A percentile compares a stretch with the other conserved stretches of the same genome.
phyloP scores from a whole-genome alignment of 352 stramenopile genomes.

The Pythium brachiatum region DNA sequence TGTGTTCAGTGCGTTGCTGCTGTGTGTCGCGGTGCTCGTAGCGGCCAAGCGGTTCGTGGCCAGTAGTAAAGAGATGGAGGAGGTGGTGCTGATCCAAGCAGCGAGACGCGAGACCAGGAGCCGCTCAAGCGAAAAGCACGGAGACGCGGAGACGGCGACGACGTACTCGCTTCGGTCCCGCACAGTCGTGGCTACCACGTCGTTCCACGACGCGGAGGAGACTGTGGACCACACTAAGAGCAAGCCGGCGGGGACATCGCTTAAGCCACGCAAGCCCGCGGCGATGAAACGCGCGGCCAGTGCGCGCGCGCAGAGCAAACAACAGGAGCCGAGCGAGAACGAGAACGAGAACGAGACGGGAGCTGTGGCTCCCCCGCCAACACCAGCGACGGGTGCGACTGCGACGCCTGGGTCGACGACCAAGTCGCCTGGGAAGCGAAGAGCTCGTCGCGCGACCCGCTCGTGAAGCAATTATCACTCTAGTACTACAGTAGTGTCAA shows the following conservation, averaged over 20 bases:
- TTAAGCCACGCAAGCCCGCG: neutral
- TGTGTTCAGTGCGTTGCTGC: neutral
- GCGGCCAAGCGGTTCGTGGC: slow-evolving; percentile 15
- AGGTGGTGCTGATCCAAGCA: neutral
- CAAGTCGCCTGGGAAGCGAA: neutral
- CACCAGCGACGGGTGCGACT: neutral
- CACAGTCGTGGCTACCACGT: neutral
- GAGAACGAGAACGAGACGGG: neutral
- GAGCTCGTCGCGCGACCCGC: neutral
- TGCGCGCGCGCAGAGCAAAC: neutral
- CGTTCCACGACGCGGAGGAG: slow-evolving; percentile 3
- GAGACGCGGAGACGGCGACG: neutral
- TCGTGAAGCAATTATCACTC: neutral
- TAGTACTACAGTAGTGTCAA: too few relatives aligned
- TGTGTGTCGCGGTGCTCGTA: slow-evolving; percentile 2
- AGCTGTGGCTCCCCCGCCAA: neutral
- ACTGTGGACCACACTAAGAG: neutral
- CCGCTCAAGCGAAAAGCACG: neutral
- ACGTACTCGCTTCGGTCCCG: neutral
- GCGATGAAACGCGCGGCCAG: neutral
- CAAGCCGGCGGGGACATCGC: neutral
- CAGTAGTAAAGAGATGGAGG: slow-evolving; percentile 15
- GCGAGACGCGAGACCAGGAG: neutral
- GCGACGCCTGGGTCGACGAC: neutral
- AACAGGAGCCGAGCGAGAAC: neutral